phyloP scores from a whole-genome alignment of 805 yeast genomes.

The Zygosaccharomyces siamensis region DNA sequence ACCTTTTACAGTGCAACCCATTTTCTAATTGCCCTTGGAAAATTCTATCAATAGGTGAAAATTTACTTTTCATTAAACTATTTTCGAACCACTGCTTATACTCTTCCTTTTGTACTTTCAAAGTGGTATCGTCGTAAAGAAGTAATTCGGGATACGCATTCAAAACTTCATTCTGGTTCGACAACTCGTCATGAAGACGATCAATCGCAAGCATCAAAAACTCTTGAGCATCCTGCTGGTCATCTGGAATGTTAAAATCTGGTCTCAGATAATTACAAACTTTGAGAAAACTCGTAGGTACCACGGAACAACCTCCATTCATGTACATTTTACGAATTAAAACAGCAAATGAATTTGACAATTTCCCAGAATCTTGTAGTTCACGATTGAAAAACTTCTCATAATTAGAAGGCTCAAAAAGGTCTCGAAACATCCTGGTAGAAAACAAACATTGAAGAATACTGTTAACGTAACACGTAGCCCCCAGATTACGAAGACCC shows the following conservation, averaged over 20 bases:
- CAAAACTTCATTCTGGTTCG: constrained; percentile 37
- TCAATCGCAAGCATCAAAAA: constrained; percentile 63
- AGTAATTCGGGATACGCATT: constrained; percentile 38
- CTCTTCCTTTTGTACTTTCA: constrained; percentile 39
- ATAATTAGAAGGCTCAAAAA: constrained; percentile 46
- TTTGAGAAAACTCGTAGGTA: constrained; percentile 60
- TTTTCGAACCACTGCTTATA: constrained; percentile 59
- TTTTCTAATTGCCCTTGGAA: constrained; percentile 75
- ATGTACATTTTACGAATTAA: constrained; percentile 53
- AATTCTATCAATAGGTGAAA: constrained; percentile 58
- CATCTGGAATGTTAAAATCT: constrained; percentile 61
- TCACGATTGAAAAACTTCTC: constrained; percentile 39
- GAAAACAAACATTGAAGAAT: constrained; percentile 68
- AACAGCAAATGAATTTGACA: constrained; percentile 49
- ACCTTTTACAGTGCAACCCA: constrained; percentile 55
- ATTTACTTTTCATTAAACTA: constrained; percentile 50
- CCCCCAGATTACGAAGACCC: constrained; percentile 63
- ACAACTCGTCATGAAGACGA: constrained; percentile 62
- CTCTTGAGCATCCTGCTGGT: constrained; percentile 81
- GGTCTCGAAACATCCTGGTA: constrained; percentile 42
- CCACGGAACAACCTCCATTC: constrained; percentile 57
- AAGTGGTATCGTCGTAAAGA: constrained; percentile 30
- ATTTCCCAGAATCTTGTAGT: constrained; percentile 24
- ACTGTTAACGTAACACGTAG: constrained; percentile 72
- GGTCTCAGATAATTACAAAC: constrained; percentile 52